Evolutionary conservation across 352 stramenopile species (phyloP).

Genomic region (Phytophthora brassicae): DNA sequence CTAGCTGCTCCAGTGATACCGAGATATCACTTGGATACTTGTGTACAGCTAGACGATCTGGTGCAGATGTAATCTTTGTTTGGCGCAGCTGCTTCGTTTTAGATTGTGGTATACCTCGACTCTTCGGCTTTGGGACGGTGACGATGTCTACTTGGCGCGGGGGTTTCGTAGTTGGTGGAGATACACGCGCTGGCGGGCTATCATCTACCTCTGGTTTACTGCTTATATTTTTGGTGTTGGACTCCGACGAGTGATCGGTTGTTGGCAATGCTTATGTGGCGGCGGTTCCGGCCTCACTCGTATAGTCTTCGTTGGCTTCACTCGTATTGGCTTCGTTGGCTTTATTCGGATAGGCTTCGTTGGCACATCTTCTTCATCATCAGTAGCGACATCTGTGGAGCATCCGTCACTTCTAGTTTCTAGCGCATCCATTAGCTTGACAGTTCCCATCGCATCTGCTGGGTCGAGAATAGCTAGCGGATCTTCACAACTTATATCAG

Average conservation of each 20-base stretch:
- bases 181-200: too few species aligned
- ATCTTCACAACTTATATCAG: too few species aligned
- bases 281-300: too few species aligned
- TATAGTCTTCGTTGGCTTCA: too few species aligned
- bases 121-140: background rate
- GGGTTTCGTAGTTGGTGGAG: too few species aligned
- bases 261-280: too few species aligned
- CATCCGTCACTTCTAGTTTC: background rate
- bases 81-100: background rate
- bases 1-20: background rate
- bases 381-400: background rate
- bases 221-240: too few species aligned
- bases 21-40: background rate
- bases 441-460: slow-evolving; percentile 5
- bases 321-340: too few species aligned
- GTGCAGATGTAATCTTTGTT: background rate
- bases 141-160: background rate
- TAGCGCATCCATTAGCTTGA: background rate
- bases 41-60: background rate
- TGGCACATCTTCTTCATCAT: slow-evolving; percentile 1
- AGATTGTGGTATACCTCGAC: background rate
- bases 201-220: too few species aligned
- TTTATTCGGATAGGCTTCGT: too few species aligned
- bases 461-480: background rate
- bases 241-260: too few species aligned